These are phyloP conservation scores for Hemileccinum hortonii DNA, from an alignment of 1,284 basidiomycete species.

Conservation along the genomic window DNA sequence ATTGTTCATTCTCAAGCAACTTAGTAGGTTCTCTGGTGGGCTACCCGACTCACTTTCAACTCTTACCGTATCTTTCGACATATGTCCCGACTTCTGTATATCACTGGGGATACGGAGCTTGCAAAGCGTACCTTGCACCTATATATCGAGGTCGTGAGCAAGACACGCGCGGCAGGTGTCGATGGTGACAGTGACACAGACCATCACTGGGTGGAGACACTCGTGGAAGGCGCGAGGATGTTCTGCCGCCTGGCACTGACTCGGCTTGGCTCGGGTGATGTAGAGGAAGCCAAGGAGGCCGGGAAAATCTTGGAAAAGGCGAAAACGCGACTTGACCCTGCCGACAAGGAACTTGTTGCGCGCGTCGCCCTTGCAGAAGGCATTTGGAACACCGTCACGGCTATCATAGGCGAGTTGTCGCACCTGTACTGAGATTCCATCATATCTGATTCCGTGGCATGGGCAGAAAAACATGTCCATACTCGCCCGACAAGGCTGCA, in stretches of 20 bases:
- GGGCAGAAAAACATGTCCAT: constrained; percentile 62
- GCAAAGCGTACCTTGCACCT: constrained; percentile 76
- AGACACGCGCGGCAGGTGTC: constrained; percentile 49
- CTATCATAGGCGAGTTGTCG: constrained; percentile 51
- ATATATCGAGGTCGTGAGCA: constrained; percentile 83
- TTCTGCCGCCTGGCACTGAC: constrained; percentile 53
- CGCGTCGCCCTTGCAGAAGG: constrained; percentile 66
- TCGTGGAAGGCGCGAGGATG: constrained; percentile 75
- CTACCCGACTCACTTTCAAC: constrained; percentile 88
- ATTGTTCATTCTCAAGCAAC: not conserved
- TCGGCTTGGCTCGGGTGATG: constrained; percentile 34
- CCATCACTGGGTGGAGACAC: constrained; percentile 64
- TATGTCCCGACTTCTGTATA: constrained; percentile 70
- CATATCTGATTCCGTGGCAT: constrained; percentile 1
- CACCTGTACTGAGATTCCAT: not conserved
- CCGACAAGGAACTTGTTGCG: constrained; percentile 50
- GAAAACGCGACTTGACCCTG: constrained; percentile 46
- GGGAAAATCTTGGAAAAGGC: constrained; percentile 56
- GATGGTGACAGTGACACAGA: constrained; percentile 59
- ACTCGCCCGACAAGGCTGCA: constrained; percentile 60
- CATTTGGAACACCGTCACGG: constrained; percentile 60
- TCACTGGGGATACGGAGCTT: constrained; percentile 62
- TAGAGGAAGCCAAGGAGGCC: constrained; percentile 61
- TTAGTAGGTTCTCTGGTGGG: constrained; percentile 82
- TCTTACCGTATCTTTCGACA: constrained; percentile 82